These are phyloP conservation scores for Microcyclospora pomicola DNA, from an alignment of 2,329 filamentous ascomycete genomes.

Conservation along the genomic window DNA sequence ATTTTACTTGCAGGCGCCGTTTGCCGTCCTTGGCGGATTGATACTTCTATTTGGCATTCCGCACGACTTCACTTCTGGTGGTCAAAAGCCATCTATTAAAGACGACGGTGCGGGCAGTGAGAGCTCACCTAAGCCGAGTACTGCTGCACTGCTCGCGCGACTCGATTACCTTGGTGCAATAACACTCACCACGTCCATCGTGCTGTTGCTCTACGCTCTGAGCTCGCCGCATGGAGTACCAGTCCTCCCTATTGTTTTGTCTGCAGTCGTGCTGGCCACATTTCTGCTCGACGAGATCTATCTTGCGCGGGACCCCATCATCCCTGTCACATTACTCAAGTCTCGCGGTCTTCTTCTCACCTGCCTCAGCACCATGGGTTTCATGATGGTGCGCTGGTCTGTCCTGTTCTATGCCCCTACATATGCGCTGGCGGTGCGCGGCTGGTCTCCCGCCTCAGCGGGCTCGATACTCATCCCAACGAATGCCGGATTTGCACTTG, in stretches of 20 bases:
- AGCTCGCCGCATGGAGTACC: conserved; percentile 48
- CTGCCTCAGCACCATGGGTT: conserved; percentile 58
- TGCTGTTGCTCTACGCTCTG: conserved; percentile 59
- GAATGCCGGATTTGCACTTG: conserved; percentile 63
- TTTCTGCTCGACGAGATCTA: conserved; percentile 51
- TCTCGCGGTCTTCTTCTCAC: conserved; percentile 59
- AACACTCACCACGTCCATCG: conserved; percentile 49
- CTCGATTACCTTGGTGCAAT: conserved; percentile 65
- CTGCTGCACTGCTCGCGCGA: conserved; percentile 42
- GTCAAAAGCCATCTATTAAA: conserved; percentile 5
- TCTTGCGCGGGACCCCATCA: conserved; percentile 54
- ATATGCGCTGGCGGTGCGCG: conserved; percentile 62
- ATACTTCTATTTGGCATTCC: conserved; percentile 55
- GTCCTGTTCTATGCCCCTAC: conserved; percentile 71
- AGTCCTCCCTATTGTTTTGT: conserved; percentile 45
- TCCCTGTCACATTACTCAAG: conserved; percentile 56
- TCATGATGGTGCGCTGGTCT: conserved; percentile 71
- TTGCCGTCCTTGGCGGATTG: conserved; percentile 46
- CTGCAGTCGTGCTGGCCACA: conserved; percentile 41
- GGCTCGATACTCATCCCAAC: conserved; percentile 70
- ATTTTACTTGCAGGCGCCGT: conserved; percentile 58
- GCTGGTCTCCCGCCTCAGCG: conserved; percentile 53
- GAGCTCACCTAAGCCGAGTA: conserved; percentile 19
- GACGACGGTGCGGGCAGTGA: conserved; percentile 14
- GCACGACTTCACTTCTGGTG: conserved; percentile 20